Evolutionary conservation across 2,329 filamentous ascomycete species (phyloP), one percentile per base, ranked within the genome.

Genomic region (Coleophoma crateriformis): DNA sequence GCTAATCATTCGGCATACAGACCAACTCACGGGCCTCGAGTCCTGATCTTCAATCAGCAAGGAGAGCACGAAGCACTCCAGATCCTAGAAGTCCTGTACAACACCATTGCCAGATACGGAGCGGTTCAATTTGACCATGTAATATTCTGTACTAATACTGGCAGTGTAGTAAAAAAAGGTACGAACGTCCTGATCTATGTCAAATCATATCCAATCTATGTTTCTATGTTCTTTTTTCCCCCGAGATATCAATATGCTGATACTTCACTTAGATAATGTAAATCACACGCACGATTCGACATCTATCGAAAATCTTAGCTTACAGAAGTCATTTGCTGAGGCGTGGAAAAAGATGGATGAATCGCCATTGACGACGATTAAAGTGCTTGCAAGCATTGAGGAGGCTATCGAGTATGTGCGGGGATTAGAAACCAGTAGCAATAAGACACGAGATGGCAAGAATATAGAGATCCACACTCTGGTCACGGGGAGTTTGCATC

Each of bases 21-120:
- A 44, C 42, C 37, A n/a, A 43, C 27, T 20, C 38, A 59, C 3
- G 74, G 70, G 0, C 69, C 68, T 1, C 72, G 73, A 43, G 67
- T 77, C 38, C 73, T 99, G 45, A 85, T 97, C 48, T 99, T 97
- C 77, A 97, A 96, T 67, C 94, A 97, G 68, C 81, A 84, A 63
- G 79, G 61, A 71, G 77, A 34, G 20, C 54, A 57, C 2, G 61
- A 64, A 46, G 52, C 61, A 2, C 66, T 80, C 22, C 68, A 75
- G 48, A 80, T 84, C 45, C 70, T 84, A 12, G 68, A 71, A 17
- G 69, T 70, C 3, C 67, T 83, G 19, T 59, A 72, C 46, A 44
- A 62, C 2, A 65, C 69, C 87, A 2, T 70, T 88, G 61, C 69
- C 50, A 45, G 74, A 48, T 45, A 67, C 51, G 59, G 68, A 38